Conservation (phyloP, 2,329 filamentous ascomycete species). For the Juglanconis oblonga region DNA sequence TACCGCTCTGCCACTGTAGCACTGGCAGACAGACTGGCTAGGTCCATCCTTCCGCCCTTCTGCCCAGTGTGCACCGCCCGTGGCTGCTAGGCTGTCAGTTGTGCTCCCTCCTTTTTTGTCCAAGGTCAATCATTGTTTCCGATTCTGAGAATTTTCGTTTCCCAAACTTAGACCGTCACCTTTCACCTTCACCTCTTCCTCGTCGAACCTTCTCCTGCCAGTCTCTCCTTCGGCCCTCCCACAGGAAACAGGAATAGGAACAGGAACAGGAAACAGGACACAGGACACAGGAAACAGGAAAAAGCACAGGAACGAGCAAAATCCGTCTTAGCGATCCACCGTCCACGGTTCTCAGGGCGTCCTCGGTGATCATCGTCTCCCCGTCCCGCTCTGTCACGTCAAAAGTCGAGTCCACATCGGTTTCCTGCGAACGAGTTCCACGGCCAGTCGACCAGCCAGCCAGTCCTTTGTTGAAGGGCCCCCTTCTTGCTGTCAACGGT, state of each 20-base stretch:
- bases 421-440: neutral
- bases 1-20: too few species aligned
- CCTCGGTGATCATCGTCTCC: too few species aligned
- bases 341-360: too few species aligned
- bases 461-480: neutral
- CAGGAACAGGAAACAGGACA: neutral
- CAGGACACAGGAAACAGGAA: neutral
- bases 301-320: neutral
- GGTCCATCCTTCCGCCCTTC: neutral
- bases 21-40: neutral
- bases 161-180: neutral
- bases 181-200: neutral
- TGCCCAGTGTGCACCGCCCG: neutral
- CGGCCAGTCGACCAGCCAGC: neutral
- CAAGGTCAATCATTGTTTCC: neutral
- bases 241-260: neutral
- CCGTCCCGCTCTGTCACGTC: too few species aligned
- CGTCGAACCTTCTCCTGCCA: neutral
- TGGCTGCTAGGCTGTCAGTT: too few species aligned
- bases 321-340: neutral
- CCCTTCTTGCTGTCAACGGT: neutral
- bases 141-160: neutral
- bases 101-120: conserved; percentile 2
- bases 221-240: conserved; percentile 7
- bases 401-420: neutral